phyloP scores from a whole-genome alignment of 768 basidiomycete species.

The Suillus lakei region DNA sequence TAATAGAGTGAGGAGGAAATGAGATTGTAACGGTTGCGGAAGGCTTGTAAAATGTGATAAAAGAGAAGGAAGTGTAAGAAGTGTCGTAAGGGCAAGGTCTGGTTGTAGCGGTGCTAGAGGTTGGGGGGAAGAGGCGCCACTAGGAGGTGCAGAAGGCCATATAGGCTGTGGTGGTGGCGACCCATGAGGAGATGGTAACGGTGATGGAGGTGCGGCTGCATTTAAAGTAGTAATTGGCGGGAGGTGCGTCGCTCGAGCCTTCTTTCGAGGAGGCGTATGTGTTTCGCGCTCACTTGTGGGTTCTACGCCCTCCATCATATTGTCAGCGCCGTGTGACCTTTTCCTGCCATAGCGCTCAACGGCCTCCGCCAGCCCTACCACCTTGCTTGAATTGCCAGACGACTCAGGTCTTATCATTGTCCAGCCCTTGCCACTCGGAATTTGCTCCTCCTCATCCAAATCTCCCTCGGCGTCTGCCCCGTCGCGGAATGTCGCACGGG shows the following conservation, averaged over 20 bases:
- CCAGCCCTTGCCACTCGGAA: constrained; percentile 73
- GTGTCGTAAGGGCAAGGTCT: constrained; percentile 79
- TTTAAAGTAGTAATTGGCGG: constrained; percentile 68
- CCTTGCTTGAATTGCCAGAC: constrained; percentile 47
- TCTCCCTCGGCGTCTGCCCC: constrained; percentile 65
- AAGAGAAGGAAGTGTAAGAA: constrained; percentile 85
- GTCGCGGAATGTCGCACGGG: constrained; percentile 80
- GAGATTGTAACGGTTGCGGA: constrained; percentile 86
- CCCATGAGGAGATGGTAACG: constrained; percentile 83
- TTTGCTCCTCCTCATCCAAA: constrained; percentile 74
- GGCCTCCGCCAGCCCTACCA: constrained; percentile 75
- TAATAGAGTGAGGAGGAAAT: constrained; percentile 90
- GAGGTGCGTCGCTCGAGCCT: constrained; percentile 64
- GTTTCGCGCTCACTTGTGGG: constrained; percentile 50
- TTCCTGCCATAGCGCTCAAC: constrained; percentile 79
- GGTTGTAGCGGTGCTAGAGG: constrained; percentile 78
- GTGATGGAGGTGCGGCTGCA: constrained; percentile 81
- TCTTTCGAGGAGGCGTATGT: constrained; percentile 71
- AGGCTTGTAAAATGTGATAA: constrained; percentile 81
- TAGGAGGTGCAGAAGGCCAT: constrained; percentile 85
- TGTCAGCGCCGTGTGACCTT: constrained; percentile 56
- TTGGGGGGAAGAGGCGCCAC: constrained; percentile 72
- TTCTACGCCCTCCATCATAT: constrained; percentile 79
- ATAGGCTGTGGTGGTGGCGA: constrained; percentile 77
- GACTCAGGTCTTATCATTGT: constrained; percentile 74